phyloP scores from a whole-genome alignment of 1,139 yeast genomes.

The Taiozyma sp. region DNA sequence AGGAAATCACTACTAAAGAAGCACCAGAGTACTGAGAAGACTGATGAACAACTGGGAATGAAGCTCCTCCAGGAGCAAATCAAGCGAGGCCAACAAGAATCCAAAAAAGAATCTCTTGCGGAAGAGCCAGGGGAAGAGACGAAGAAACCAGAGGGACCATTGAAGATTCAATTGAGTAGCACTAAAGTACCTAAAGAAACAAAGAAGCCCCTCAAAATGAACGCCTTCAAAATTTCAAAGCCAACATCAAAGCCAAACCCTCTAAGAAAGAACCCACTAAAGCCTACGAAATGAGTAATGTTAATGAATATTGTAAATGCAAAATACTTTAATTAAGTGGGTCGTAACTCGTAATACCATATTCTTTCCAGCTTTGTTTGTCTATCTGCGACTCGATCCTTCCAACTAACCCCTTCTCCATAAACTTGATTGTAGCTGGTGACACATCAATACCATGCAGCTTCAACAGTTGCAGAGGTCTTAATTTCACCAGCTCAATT shows the following conservation, averaged over 20 bases:
- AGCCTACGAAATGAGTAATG: not conserved
- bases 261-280: slow-evolving; percentile 9
- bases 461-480: slow-evolving; percentile 9
- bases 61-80: slow-evolving; percentile 51
- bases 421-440: slow-evolving; percentile 13
- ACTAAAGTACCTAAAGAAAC: slow-evolving; percentile 6
- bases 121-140: slow-evolving; percentile 16
- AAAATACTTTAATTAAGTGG: slow-evolving; percentile 9
- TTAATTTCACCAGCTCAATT: slow-evolving; percentile 14
- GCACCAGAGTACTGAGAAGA: slow-evolving; percentile 32
- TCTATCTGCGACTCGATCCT: slow-evolving; percentile 19
- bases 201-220: slow-evolving; percentile 7
- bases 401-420: slow-evolving; percentile 11
- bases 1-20: slow-evolving; percentile 34
- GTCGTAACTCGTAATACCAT: slow-evolving; percentile 20
- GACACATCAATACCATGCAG: slow-evolving; percentile 20
- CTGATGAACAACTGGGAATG: slow-evolving; percentile 41
- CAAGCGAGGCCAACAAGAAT: slow-evolving; percentile 33
- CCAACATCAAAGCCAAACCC: slow-evolving; percentile 15
- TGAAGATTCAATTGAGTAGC: slow-evolving; percentile 17
- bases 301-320: not conserved
- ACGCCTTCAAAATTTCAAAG: slow-evolving; percentile 17
- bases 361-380: slow-evolving; percentile 19
- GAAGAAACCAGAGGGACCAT: slow-evolving; percentile 10
- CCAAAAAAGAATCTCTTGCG: slow-evolving; percentile 10